Conservation (phyloP, 164 flowering plant genomes). For the Annona squamosa region DNA sequence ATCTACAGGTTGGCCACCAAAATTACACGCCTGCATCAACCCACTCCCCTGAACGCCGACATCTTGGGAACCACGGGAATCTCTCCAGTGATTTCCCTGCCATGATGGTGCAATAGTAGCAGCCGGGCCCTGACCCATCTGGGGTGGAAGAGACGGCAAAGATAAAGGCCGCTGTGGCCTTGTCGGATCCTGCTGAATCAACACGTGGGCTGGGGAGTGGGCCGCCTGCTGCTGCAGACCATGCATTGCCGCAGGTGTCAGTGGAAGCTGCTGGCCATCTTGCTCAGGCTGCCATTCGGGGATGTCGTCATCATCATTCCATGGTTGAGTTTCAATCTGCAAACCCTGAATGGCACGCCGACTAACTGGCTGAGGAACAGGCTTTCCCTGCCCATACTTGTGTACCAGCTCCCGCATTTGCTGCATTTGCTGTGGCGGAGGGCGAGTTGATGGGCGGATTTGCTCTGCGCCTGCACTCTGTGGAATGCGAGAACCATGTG, state of each 20-base stretch:
- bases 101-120: conserved; percentile 2
- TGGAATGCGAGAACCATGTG: conserved; percentile 8
- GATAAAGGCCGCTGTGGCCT: conserved; percentile 2
- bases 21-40: conserved; percentile 14
- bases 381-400: conserved; percentile 58
- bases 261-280: conserved; percentile 12
- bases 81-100: conserved; percentile 24
- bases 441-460: conserved; percentile 7
- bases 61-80: conserved; percentile 5
- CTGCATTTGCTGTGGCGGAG: conserved; percentile 37
- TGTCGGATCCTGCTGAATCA: conserved; percentile 16
- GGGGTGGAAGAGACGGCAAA: conserved; percentile 9
- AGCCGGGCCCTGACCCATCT: conserved; percentile 14
- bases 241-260: conserved; percentile 10
- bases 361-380: conserved; percentile 2
- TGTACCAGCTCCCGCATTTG: conserved; percentile 69
- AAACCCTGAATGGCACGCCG: conserved; percentile 10
- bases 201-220: conserved; percentile 11
- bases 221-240: conserved; percentile 19
- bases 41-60: conserved; percentile 7
- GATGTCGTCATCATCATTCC: conserved; percentile 85
- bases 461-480: conserved; percentile 4
- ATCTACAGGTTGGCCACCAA: conserved; percentile 10
- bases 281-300: conserved; percentile 88
- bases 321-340: conserved; percentile 35